Evolutionary conservation across 495 filamentous ascomycete species (phyloP).

Genomic region (Podospora didyma): DNA sequence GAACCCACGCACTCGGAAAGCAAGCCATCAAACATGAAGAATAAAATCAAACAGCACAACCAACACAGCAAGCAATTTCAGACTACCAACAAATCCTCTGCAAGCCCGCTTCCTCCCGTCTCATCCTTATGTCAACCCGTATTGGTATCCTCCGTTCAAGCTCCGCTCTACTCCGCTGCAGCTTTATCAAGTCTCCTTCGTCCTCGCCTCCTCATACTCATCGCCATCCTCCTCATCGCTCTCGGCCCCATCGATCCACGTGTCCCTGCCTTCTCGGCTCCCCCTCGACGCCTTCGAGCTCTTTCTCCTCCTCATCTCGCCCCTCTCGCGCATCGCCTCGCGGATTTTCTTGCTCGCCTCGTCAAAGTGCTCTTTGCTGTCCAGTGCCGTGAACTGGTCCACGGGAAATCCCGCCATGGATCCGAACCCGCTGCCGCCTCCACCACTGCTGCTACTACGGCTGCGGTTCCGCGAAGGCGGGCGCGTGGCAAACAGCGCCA

Average conservation of each 20-base stretch:
- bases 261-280: slow-evolving; percentile 11
- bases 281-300: slow-evolving; percentile 45
- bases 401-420: slow-evolving; percentile 57
- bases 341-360: slow-evolving; percentile 82
- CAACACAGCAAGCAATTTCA: too few relatives aligned
- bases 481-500: slow-evolving; percentile 83
- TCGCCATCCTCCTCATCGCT: slow-evolving; percentile 19
- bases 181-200: slow-evolving; percentile 20
- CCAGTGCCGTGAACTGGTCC: slow-evolving; percentile 68
- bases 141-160: too few relatives aligned
- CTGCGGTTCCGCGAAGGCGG: slow-evolving; percentile 69
- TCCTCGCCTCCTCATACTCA: slow-evolving; percentile 22
- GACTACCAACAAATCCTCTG: too few relatives aligned
- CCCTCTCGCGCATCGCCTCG: slow-evolving; percentile 83
- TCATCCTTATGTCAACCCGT: too few relatives aligned
- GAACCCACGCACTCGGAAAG: too few relatives aligned
- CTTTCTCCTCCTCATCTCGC: slow-evolving; percentile 65
- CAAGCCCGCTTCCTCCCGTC: too few relatives aligned
- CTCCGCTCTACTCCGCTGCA: not conserved
- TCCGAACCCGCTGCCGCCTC: slow-evolving; percentile 38
- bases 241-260: slow-evolving; percentile 37
- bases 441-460: slow-evolving; percentile 65
- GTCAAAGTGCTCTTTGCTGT: slow-evolving; percentile 67
- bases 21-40: too few relatives aligned
- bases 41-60: too few relatives aligned